Percentiles rank a stretch among this genome's conserved stretches.
Conservation (phyloP, 257 asterid genomes). For the Solanum appendiculatum region DNA sequence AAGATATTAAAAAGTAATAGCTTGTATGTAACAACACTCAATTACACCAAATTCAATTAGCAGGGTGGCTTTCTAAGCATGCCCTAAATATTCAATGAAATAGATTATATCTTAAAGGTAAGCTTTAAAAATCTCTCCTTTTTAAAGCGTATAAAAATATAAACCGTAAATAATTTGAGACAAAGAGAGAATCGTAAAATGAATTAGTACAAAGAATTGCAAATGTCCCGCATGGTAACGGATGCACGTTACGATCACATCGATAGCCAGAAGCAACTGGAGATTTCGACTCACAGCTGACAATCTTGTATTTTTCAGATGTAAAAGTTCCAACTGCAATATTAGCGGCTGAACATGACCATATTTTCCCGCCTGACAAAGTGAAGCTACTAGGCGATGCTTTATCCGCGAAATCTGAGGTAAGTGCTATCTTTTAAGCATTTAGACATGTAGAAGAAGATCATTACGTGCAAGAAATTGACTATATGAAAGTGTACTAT, state of each 20-base stretch:
- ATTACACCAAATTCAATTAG: too few species aligned
- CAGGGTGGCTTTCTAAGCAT: too few species aligned
- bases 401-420: conserved; percentile 34
- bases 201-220: conserved; percentile 42
- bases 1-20: too few species aligned
- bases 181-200: conserved; percentile 25
- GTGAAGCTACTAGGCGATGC: conserved; percentile 22
- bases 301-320: conserved; percentile 22
- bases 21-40: too few species aligned
- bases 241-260: conserved; percentile 5
- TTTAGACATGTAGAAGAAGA: too few species aligned
- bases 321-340: conserved; percentile 49
- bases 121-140: too few species aligned
- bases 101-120: too few species aligned
- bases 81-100: too few species aligned
- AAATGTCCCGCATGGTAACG: conserved; percentile 27
- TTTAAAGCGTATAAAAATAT: too few species aligned
- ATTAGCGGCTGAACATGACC: conserved; percentile 52
- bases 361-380: conserved; percentile 30
- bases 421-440: not conserved
- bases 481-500: too few species aligned
- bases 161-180: too few species aligned
- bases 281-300: conserved; percentile 7
- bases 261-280: conserved; percentile 12
- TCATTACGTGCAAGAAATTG: too few species aligned